phyloP scores from a whole-genome alignment of 2,329 filamentous ascomycete species.

The Alternaria ventricosa region DNA sequence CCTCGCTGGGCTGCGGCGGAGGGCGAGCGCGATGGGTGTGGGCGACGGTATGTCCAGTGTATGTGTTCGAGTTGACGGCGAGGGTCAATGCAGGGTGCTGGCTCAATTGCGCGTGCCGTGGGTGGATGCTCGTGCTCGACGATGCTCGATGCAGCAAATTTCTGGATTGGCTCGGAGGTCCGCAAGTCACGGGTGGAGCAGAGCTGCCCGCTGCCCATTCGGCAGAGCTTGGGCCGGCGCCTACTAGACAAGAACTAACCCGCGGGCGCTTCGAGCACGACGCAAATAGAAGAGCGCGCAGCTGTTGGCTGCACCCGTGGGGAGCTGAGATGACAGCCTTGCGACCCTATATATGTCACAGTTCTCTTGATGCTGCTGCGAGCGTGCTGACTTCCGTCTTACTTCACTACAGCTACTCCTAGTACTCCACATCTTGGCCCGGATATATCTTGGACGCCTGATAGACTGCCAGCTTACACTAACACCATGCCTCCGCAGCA shows the following conservation, averaged over 20 bases:
- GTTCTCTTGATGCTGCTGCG: slow-evolving; percentile 14
- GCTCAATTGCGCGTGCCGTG: slow-evolving; percentile 33
- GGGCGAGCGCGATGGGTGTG: slow-evolving; percentile 13
- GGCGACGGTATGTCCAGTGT: no score
- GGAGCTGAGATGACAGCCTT: slow-evolving; percentile 18
- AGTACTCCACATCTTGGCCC: slow-evolving; percentile 2
- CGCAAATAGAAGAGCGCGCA: slow-evolving; percentile 41
- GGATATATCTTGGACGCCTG: slow-evolving; percentile 14
- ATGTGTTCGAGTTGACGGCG: background rate
- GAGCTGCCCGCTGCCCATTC: slow-evolving; percentile 15
- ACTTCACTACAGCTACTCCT: slow-evolving; percentile 5
- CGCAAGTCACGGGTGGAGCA: slow-evolving; percentile 31
- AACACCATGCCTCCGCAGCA: slow-evolving; percentile 55
- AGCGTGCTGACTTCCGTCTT: slow-evolving; percentile 19
- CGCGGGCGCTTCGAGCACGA: slow-evolving; percentile 44
- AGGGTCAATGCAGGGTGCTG: slow-evolving; percentile 14
- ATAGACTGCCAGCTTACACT: slow-evolving; percentile 8
- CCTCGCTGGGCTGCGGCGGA: slow-evolving; percentile 36
- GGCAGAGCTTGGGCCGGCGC: slow-evolving; percentile 25
- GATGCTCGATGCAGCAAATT: slow-evolving; percentile 35
- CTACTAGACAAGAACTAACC: slow-evolving; percentile 22
- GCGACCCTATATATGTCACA: slow-evolving; percentile 26
- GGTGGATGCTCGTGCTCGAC: background rate
- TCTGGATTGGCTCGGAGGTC: slow-evolving; percentile 37
- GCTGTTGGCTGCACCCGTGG: slow-evolving; percentile 22